These are phyloP conservation scores for Calophaca sinica DNA, from an alignment of 306 rosid genomes.

Conservation along the genomic window DNA sequence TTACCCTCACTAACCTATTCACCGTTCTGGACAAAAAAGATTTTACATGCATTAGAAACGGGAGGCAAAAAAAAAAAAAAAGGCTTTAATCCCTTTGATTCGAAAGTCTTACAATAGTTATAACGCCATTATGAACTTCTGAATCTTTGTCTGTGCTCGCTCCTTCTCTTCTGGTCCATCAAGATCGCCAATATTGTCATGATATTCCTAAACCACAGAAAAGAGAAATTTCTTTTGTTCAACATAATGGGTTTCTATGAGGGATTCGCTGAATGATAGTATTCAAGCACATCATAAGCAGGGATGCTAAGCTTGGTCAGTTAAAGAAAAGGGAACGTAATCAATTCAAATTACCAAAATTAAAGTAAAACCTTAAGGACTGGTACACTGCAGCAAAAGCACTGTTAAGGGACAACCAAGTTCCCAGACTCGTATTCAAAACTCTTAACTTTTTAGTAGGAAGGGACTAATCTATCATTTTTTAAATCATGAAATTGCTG, in stretches of 20 bases:
- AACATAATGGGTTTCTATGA: background rate
- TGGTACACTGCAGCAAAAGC: background rate
- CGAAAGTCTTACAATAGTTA: constrained; percentile 43
- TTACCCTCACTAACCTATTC: constrained; percentile 39
- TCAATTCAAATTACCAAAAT: background rate
- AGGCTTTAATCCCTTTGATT: constrained; percentile 6
- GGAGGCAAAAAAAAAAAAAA: too few species aligned
- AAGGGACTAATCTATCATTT: background rate
- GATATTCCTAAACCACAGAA: constrained; percentile 69
- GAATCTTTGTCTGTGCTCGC: constrained; percentile 82
- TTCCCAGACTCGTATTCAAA: constrained; percentile 4
- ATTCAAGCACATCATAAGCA: constrained; percentile 19
- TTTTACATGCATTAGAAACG: constrained; percentile 32
- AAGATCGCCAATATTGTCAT: constrained; percentile 87
- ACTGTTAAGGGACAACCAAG: constrained; percentile 14
- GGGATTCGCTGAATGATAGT: background rate
- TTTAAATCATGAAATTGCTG: constrained; percentile 12
- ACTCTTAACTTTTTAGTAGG: background rate
- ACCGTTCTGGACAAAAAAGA: constrained; percentile 13
- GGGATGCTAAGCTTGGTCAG: constrained; percentile 16
- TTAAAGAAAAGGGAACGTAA: constrained; percentile 5
- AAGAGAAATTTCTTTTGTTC: background rate
- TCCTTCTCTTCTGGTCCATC: constrained; percentile 97
- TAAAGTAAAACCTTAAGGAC: background rate
- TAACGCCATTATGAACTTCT: constrained; percentile 77